These are phyloP conservation scores for Talaromyces sp. DNA, from an alignment of 2,329 filamentous ascomycete genomes.

Conservation along the genomic window DNA sequence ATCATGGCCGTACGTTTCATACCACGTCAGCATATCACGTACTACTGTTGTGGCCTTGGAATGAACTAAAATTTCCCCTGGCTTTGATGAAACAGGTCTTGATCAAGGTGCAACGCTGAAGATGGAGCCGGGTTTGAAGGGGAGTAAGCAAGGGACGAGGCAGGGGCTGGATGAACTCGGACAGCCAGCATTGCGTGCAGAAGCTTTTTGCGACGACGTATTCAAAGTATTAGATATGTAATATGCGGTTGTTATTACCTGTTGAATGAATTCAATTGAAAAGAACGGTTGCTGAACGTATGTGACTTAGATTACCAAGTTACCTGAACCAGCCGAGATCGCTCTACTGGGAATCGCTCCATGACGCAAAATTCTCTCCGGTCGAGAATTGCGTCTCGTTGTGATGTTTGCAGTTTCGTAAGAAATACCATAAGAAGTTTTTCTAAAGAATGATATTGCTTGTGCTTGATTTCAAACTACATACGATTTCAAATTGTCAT, in stretches of 20 bases:
- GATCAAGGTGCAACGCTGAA: neutral
- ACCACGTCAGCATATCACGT: constrained; percentile 1
- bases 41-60: constrained; percentile 1
- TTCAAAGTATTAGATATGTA: neutral
- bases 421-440: too few species aligned
- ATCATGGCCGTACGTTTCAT: neutral
- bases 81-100: neutral
- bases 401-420: too few species aligned
- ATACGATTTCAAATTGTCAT: too few species aligned
- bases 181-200: constrained; percentile 17
- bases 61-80: constrained; percentile 7
- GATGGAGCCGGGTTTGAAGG: constrained; percentile 23
- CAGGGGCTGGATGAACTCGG: constrained; percentile 17
- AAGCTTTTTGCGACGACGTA: neutral
- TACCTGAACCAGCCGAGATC: neutral
- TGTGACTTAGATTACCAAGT: neutral
- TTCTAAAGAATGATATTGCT: too few species aligned
- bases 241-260: neutral
- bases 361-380: neutral
- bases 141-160: constrained; percentile 12
- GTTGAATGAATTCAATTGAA: neutral
- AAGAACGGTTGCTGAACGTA: neutral
- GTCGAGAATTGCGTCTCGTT: too few species aligned
- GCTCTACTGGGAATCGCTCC: neutral
- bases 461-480: too few species aligned